Base-by-base conservation (phyloP, 140 eudicot species). In the Anethum foeniculum region DNA sequence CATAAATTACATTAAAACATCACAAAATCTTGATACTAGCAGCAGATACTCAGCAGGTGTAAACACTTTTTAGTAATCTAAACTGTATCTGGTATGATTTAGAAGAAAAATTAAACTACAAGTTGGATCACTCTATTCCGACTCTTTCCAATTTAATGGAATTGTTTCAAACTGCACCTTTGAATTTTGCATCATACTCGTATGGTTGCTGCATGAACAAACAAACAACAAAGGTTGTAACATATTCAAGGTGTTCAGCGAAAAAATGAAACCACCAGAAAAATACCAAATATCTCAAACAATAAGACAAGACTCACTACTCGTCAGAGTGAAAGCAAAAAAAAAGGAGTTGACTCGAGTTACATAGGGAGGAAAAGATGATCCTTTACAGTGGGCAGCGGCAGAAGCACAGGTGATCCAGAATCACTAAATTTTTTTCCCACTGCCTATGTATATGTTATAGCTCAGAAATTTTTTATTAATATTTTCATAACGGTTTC, bases 141-240 rank as follows among this genome's bases (percentile, higher is more conserved):
- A 65, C 21, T 13, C 9, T 68, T 5, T 30, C 74, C 43, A 32
- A 68, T 32, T 25, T 68, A 14, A 32, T 16, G 44, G 54, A 32
- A 13, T 23, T 6, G n/a, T 28, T 47, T 90, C 84, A 92, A 54
- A 81, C 91, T 21, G 88, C 30, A 3, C 93, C 95, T 80, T 87
- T 90, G 82, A 95, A 95, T 85, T 92, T 95, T 64, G 99, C 99
- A 80, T 95, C 99, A 72, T 89, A 95, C 84, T 92, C 99, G 76
- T 92, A 91, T 7, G 99, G 93, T 95, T 90, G 97, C 99, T 94
- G 95, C 83, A 87, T 3, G 3, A 44, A 36, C 44, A 48, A 75
- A 75, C n/a, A 3, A 21, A 23, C 36, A 19, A 54, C 0, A 5
- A 54, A 18, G 62, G 27, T 60, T 58, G 67, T 58, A 25, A 60